These are phyloP conservation scores for Tarenaya hassleriana DNA, from an alignment of 345 rosid species.

Conservation along the genomic window DNA sequence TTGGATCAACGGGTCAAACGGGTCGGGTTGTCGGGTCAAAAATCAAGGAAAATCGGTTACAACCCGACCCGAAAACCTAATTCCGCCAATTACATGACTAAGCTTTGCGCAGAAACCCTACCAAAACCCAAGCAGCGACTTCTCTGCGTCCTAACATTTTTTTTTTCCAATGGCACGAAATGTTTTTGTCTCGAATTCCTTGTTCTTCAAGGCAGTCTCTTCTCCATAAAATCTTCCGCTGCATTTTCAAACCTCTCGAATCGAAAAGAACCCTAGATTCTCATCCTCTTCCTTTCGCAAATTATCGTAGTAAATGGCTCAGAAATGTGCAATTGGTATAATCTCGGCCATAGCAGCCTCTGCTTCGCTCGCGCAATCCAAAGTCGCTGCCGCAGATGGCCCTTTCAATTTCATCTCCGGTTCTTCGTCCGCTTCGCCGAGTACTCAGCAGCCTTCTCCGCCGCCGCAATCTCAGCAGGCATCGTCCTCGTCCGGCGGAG, in stretches of 20 bases:
- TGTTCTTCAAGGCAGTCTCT: conserved; percentile 28
- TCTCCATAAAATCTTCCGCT: neutral
- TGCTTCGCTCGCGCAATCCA: conserved; percentile 37
- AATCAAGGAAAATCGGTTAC: neutral
- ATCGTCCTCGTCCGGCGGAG: conserved; percentile 25
- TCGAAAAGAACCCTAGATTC: neutral
- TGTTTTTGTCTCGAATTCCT: conserved; percentile 22
- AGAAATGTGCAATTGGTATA: conserved; percentile 44
- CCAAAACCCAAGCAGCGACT: too few relatives aligned
- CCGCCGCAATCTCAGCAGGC: conserved; percentile 29
- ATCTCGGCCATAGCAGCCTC: conserved; percentile 70
- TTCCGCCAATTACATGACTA: too few relatives aligned
- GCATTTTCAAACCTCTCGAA: neutral
- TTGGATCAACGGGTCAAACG: conserved; percentile 5
- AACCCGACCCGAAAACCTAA: neutral
- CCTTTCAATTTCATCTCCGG: conserved; percentile 47
- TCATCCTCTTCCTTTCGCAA: neutral
- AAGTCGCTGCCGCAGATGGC: conserved; percentile 53
- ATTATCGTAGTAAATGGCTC: conserved; percentile 40
- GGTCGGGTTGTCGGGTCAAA: conserved; percentile 10
- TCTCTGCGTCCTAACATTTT: conserved; percentile 9
- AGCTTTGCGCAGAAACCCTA: neutral
- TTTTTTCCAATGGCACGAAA: conserved; percentile 17
- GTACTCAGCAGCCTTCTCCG: conserved; percentile 24
- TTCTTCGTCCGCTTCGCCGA: conserved; percentile 30